These are phyloP conservation scores for Diaporthe sp. DNA, from an alignment of 2,329 filamentous ascomycete species.

Conservation along the genomic window DNA sequence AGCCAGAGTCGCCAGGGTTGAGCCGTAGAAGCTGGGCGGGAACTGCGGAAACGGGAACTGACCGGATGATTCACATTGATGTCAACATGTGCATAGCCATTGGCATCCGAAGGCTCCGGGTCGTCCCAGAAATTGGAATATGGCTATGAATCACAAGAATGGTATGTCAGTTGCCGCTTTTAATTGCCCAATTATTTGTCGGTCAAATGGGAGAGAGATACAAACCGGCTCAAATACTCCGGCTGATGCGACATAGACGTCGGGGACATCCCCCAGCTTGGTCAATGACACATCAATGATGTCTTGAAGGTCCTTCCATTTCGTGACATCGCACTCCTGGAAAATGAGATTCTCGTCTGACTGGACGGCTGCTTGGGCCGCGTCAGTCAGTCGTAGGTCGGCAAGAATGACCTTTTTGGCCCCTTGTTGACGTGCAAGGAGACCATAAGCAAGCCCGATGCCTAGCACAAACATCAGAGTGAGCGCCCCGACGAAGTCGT, in stretches of 20 bases:
- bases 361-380: not conserved
- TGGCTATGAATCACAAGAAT: not conserved
- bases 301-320: constrained; percentile 4
- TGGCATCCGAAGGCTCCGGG: not conserved
- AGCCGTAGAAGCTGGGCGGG: not conserved
- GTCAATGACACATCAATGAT: not conserved
- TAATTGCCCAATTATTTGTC: not conserved
- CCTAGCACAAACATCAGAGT: not conserved
- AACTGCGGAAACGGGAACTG: not conserved
- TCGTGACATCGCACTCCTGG: constrained; percentile 6
- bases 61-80: constrained; percentile 20
- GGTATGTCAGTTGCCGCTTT: not conserved
- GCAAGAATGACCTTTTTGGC: constrained; percentile 11
- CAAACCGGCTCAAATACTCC: constrained; percentile 16
- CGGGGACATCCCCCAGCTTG: not conserved
- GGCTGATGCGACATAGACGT: constrained; percentile 6
- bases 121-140: constrained; percentile 17
- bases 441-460: constrained; percentile 12
- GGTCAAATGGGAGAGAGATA: not conserved
- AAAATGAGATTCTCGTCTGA: not conserved
- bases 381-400: constrained; percentile 1
- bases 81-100: constrained; percentile 3
- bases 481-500: not conserved
- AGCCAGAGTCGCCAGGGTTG: not conserved
- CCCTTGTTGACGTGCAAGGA: not conserved